Percentiles rank a stretch among this genome's conserved stretches.
These are phyloP conservation scores for Gnomoniopsis smithogilvyi DNA, from an alignment of 2,329 filamentous ascomycete species.

Conservation along the genomic window DNA sequence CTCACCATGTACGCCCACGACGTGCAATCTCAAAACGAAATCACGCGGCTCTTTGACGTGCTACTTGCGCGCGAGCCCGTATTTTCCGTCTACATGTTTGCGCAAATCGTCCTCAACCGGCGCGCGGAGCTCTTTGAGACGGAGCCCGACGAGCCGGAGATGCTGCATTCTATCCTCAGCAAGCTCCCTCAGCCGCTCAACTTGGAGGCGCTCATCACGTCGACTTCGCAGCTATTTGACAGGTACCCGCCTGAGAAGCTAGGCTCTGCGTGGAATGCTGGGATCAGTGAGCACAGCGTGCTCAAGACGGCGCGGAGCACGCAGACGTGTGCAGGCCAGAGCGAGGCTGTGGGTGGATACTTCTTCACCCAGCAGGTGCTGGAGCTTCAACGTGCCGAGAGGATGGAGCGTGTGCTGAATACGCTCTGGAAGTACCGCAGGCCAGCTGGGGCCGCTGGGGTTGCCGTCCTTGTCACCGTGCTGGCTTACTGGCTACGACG, in stretches of 20 bases:
- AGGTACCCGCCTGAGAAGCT: conserved; percentile 70
- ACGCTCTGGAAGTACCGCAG: conserved; percentile 63
- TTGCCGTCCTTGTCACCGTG: conserved; percentile 65
- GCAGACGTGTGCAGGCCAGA: conserved; percentile 48
- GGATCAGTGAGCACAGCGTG: conserved; percentile 72
- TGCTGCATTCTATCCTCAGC: conserved; percentile 83
- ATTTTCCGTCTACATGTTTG: conserved; percentile 88
- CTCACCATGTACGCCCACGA: conserved; percentile 97
- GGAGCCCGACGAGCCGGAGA: conserved; percentile 80
- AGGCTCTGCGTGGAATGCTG: conserved; percentile 57
- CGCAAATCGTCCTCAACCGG: conserved; percentile 78
- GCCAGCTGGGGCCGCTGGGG: conserved; percentile 57
- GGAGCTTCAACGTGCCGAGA: conserved; percentile 68
- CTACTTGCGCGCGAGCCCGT: conserved; percentile 84
- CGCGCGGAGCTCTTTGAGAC: conserved; percentile 82
- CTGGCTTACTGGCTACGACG: conserved; percentile 66
- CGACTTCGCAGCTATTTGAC: conserved; percentile 61
- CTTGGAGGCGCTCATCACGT: conserved; percentile 71
- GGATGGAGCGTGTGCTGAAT: conserved; percentile 45
- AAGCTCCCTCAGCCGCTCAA: conserved; percentile 81
- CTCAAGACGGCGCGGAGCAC: conserved; percentile 74
- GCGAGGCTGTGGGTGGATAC: conserved; percentile 60
- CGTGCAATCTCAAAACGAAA: conserved; percentile 84
- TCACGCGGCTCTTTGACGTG: conserved; percentile 88
- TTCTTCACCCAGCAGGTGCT: conserved; percentile 69